Evolutionary conservation across 306 rosid genomes (phyloP).

Genomic region (Cicer bijugum): DNA sequence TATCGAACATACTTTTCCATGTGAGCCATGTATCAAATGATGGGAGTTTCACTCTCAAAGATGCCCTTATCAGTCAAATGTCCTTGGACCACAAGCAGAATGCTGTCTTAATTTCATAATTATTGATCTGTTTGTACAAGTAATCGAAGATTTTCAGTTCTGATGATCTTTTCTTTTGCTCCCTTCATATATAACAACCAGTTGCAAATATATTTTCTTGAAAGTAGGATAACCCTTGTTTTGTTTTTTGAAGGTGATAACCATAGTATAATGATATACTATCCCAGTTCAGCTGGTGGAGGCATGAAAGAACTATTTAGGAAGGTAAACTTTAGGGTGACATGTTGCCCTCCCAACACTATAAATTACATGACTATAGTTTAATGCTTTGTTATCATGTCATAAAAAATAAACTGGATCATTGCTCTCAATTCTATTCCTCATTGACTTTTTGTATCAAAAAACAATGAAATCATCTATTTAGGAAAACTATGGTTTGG

Average conservation of each 20-base stretch:
- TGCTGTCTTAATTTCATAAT: slow-evolving; percentile 23
- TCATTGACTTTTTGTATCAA: no score
- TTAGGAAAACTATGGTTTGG: no score
- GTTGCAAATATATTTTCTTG: slow-evolving; percentile 42
- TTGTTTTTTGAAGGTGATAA: slow-evolving; percentile 75
- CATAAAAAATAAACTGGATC: no score
- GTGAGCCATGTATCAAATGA: slow-evolving; percentile 23
- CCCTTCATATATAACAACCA: slow-evolving; percentile 26
- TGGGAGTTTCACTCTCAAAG: slow-evolving; percentile 20
- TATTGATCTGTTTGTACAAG: slow-evolving; percentile 9
- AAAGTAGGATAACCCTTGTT: slow-evolving; percentile 45
- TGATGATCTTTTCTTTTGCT: slow-evolving; percentile 9
- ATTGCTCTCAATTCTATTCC: no score
- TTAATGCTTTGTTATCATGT: no score
- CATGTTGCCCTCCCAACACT: slow-evolving; percentile 11
- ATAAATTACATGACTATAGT: no score
- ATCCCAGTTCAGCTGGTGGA: slow-evolving; percentile 98
- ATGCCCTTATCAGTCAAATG: slow-evolving; percentile 14
- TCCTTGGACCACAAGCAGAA: slow-evolving; percentile 10
- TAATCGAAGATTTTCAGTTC: slow-evolving; percentile 39
- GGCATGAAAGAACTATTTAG: slow-evolving; percentile 97
- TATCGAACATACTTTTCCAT: slow-evolving; percentile 23
- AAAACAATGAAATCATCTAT: no score
- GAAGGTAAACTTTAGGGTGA: slow-evolving; percentile 65
- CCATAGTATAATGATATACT: slow-evolving; percentile 93